Base-by-base conservation (phyloP, 768 basidiomycete species). In the Rhizopogon rudus region DNA sequence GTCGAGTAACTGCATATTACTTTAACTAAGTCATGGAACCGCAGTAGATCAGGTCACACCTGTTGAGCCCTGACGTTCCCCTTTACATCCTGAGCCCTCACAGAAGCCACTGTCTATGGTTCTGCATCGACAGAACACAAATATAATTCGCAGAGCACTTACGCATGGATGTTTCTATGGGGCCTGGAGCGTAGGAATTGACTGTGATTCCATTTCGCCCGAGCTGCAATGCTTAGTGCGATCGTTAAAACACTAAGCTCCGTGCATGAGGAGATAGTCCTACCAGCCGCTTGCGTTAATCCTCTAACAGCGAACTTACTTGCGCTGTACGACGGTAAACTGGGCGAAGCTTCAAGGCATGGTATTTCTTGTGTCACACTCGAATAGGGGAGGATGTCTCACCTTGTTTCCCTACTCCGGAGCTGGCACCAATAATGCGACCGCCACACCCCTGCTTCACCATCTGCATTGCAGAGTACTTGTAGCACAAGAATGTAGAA, bases 391-490 rank as follows among this genome's bases (percentile, higher is more conserved):
- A 3, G 1, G 63, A 50, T 0, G 60, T 57, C 1, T 5, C 4
- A 7, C 54, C 66, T 7, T 28, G 0, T 44, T 53, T 61, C 28
- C 60, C 61, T 3, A 45, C 52, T 4, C 54, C 0, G 6, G 63
- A 67, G 22, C 59, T 60, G 13, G 66, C 66, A 2, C 85, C 79
- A 29, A 86, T 75, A 55, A 87, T 81, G 13, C 79, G 72, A 1
- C 84, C 81, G 16, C 81, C 77, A 7, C 66, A 67, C 1, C 77
- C 75, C 67, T 81, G 80, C 6, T 61, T 54, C 9, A 83, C 73
- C 86, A 87, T 87, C 60, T 81, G 78, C 51, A 70, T 70, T 17
- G 81, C 84, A 1, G 84, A 86, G 55, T 84, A 74, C 52, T 84
- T 82, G 48, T 85, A 86, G 63, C 81, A 86, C 58, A 81, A 74